phyloP scores from a whole-genome alignment of 495 filamentous ascomycete genomes.

The Daldinia childiae region DNA sequence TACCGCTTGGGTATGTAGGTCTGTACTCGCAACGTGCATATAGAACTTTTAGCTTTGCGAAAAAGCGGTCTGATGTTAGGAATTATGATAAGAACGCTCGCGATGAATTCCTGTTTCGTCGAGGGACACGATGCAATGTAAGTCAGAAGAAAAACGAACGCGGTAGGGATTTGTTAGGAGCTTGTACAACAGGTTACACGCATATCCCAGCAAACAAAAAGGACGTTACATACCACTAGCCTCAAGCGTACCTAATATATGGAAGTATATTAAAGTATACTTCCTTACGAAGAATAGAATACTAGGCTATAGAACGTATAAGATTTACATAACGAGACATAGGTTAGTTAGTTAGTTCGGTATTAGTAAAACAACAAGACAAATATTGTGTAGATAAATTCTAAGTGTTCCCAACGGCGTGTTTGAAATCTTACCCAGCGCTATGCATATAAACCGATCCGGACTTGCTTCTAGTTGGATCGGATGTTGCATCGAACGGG shows the following conservation, averaged over 20 bases:
- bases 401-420: neutral
- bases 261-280: neutral
- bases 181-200: neutral
- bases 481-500: slow-evolving; percentile 43
- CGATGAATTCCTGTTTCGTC: slow-evolving; percentile 6
- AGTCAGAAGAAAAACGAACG: neutral
- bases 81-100: neutral
- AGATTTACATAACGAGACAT: neutral
- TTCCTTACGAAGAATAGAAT: neutral
- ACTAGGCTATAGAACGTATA: neutral
- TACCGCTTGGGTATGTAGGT: neutral
- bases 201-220: slow-evolving; percentile 10
- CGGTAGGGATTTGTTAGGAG: neutral
- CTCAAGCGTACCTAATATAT: neutral
- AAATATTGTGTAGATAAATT: no score
- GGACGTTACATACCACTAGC: neutral
- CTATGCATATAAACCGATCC: slow-evolving; percentile 24
- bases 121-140: slow-evolving; percentile 9
- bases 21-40: slow-evolving; percentile 16
- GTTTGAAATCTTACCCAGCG: neutral
- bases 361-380: no score
- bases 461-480: slow-evolving; percentile 34
- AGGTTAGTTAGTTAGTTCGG: no score
- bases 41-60: slow-evolving; percentile 18
- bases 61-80: slow-evolving; percentile 34